Evolutionary conservation across 371 early-diverging fungal genomes (phyloP), one percentile per base, ranked within the genome.

Genomic region (Ordospora colligata): DNA sequence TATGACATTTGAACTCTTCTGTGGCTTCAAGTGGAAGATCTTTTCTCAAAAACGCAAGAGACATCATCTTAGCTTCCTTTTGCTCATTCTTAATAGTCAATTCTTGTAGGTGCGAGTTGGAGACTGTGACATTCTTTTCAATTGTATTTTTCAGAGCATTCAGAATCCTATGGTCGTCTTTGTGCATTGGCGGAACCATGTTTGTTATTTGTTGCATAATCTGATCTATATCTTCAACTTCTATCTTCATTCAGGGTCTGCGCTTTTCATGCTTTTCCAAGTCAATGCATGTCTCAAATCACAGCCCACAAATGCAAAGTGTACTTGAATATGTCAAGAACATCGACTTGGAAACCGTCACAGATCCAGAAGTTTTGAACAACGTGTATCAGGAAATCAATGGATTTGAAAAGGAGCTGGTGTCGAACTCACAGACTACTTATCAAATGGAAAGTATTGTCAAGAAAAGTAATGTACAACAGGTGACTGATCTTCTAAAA

Each of bases 381-480:
- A 78, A 78, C 44, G 70, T 78, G 11, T 78, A 73, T 49, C 47
- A 63, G 40, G 78, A 78, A 71, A 78, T 78, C 53, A 25, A 51
- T 1, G 64, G 50, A 47, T 17, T 50, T 25, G 74, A 54, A 50
- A 46, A 25, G 10, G 23, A 63, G 25, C 32, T 78, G 22, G 6
- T 53, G 21, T 40, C 50, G 37, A 12, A 45, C 42, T 0, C 27
- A 17, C 27, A 52, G 10, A 40, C 70, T 9, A 44, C 43, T 37
- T 9, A 46, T 32, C 73, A 74, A 44, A 54, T 78, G n/a, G 78
- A 78, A 43, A 43, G 5, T 14, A 37, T 78, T 22, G 43, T 78
- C 14, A 44, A 42, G 11, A 67, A 66, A 43, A 68, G 69, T 46
- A 62, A 51, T 44, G 11, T 53, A 10, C n/a, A 7, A 21, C 78